These are phyloP conservation scores for Jatropha curcas DNA, from an alignment of 345 rosid species.

Conservation along the genomic window DNA sequence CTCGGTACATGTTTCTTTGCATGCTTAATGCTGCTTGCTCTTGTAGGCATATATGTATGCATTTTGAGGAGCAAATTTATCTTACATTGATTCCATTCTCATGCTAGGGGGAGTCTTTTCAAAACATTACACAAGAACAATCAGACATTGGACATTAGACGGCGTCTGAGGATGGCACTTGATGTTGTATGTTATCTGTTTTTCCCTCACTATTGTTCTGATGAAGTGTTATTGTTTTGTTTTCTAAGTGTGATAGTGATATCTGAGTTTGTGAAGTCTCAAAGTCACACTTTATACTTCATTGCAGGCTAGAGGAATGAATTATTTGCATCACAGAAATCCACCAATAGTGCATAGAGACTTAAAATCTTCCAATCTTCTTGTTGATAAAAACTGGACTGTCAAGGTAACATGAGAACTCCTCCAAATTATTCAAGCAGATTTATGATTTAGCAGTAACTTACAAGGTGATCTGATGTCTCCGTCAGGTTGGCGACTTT, in stretches of 20 bases:
- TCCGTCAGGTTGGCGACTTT: conserved; percentile 80
- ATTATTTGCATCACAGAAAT: conserved; percentile 84
- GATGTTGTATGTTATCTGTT: conserved; percentile 62
- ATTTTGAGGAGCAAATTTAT: neutral
- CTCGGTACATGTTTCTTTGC: neutral
- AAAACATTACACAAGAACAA: conserved; percentile 72
- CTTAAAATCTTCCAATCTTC: conserved; percentile 87
- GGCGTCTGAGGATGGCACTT: conserved; percentile 80
- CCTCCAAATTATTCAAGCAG: neutral
- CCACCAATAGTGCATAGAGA: conserved; percentile 91
- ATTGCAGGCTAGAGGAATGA: conserved; percentile 90
- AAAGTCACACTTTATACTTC: neutral
- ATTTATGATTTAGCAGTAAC: neutral
- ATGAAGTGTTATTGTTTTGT: neutral
- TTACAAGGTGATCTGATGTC: conserved; percentile 5
- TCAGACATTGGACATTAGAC: conserved; percentile 67
- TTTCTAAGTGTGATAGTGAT: neutral
- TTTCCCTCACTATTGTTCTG: conserved; percentile 16
- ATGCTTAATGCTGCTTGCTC: conserved; percentile 1
- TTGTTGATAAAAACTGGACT: conserved; percentile 84
- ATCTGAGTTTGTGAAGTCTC: neutral
- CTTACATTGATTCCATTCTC: conserved; percentile 11
- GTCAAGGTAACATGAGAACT: conserved; percentile 58
- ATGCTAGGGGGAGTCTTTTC: conserved; percentile 89
- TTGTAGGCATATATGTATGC: neutral